A percentile compares a stretch with the other conserved stretches of the same genome.
These are phyloP conservation scores for Vanilla planifolia DNA, from an alignment of 106 monocot species.

Conservation along the genomic window DNA sequence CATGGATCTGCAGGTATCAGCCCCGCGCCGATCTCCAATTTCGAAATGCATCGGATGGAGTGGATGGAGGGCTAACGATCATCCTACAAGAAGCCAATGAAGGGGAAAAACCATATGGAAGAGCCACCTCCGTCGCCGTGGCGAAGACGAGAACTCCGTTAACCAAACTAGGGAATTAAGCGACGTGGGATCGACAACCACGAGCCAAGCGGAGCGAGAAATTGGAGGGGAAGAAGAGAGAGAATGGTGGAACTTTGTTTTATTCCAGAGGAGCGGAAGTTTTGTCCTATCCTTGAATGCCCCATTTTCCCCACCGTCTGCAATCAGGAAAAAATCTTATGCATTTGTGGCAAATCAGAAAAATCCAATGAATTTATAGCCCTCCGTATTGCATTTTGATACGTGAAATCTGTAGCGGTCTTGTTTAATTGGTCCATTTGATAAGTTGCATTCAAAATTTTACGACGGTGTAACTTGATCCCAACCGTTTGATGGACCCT, in stretches of 20 bases:
- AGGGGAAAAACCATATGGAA: neutral
- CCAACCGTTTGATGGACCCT: too few relatives aligned
- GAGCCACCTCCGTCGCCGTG: neutral
- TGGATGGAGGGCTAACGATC: neutral
- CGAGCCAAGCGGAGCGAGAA: neutral
- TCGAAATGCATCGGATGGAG: neutral
- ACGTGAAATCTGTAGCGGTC: too few relatives aligned
- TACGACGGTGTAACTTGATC: too few relatives aligned
- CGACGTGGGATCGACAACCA: neutral
- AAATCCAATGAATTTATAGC: too few relatives aligned
- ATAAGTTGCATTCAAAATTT: too few relatives aligned
- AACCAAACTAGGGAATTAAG: neutral
- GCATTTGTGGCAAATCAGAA: too few relatives aligned
- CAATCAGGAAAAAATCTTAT: too few relatives aligned
- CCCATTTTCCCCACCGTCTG: too few relatives aligned
- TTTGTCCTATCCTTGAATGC: too few relatives aligned
- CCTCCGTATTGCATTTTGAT: too few relatives aligned
- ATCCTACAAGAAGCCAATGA: neutral
- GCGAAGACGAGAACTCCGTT: neutral
- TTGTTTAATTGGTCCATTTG: too few relatives aligned
- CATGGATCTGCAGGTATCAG: neutral
- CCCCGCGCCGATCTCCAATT: neutral
- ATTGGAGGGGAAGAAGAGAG: neutral
- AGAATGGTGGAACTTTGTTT: neutral
- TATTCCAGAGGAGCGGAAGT: conserved; percentile 14